Percentiles rank a stretch among this genome's conserved stretches.
Conservation (phyloP, 495 filamentous ascomycete genomes). For the Penicillium maclennaniae region DNA sequence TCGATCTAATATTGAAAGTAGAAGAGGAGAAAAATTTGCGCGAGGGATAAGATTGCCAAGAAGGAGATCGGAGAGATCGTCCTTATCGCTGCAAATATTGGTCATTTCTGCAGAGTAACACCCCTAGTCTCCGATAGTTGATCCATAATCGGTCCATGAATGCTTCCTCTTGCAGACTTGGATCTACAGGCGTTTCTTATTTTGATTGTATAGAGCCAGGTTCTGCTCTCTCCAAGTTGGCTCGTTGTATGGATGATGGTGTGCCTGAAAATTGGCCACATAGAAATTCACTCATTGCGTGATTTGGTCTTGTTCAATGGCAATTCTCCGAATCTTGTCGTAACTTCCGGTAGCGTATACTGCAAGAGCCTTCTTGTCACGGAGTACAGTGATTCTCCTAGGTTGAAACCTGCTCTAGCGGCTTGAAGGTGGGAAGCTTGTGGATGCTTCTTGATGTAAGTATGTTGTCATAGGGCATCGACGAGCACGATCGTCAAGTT, state of each 20-base stretch:
- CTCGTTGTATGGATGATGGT: no score
- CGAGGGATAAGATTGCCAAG: constrained; percentile 8
- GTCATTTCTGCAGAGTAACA: not conserved
- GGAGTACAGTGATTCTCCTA: not conserved
- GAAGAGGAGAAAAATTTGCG: not conserved
- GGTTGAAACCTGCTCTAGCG: not conserved
- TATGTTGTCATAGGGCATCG: not conserved
- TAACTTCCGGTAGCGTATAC: no score
- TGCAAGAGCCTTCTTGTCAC: not conserved
- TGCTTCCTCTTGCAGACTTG: not conserved
- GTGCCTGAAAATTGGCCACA: no score
- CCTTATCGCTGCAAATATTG: not conserved
- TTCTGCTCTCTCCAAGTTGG: not conserved
- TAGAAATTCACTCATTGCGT: no score
- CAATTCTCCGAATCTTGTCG: no score
- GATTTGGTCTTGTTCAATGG: no score
- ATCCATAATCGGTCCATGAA: not conserved
- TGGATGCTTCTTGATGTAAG: not conserved
- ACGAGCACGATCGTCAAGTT: not conserved
- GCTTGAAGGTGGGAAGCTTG: no score
- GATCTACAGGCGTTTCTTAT: not conserved
- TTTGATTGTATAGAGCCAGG: not conserved
- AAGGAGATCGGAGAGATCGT: constrained; percentile 2
- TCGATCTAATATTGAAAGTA: not conserved
- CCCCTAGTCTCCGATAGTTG: not conserved